Base-by-base conservation (phyloP, 305 asterid species). In the Salvia sclarea region DNA sequence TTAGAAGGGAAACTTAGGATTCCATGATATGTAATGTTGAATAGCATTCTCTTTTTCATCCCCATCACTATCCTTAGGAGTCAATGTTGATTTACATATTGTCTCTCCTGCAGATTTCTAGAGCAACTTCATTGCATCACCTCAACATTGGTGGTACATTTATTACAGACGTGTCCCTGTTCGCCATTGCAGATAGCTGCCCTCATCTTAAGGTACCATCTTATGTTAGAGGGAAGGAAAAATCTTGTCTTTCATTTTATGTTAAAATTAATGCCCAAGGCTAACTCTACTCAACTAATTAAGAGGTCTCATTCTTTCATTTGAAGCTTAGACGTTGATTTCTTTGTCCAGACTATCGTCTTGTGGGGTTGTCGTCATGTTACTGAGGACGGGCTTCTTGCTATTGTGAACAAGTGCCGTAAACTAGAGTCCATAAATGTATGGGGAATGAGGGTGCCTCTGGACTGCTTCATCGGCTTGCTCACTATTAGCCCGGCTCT, bases 321-420 rank as follows among this genome's bases (percentile, higher is more conserved):
- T 24, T 0, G 41, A 21, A 18, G 41, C 33, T 45, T 17, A 72
- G 47, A 20, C 1, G 8, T 44, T 0, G 1, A 25, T 70, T 60
- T 64, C 17, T 53, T 38, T 38, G 9, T 65, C 60, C 91, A 93
- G 98, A 83, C 78, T 17, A 78, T 87, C 38, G 87, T 83, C 37
- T 74, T 93, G 64, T 93, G 98, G 97, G 96, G 96, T 33, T 93
- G 98, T 75, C 87, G 95, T 7, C 96, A 83, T 75, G 96, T 93
- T 11, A 87, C 92, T 10, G 95, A 83, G 78, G 75, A 80, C 11
- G 97, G 98, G 68, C 97, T 93, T 30, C 70, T 91, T 8, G 87
- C 76, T 30, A 83, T 91, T 18, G 98, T 93, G 28, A 84, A 83
- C 55, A 86, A 88, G 80, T 93, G 98, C 58, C 78, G 79, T 17